Percentiles rank a stretch among this genome's conserved stretches.
Conservation (phyloP, 345 rosid species). For the Excoecaria agallocha region DNA sequence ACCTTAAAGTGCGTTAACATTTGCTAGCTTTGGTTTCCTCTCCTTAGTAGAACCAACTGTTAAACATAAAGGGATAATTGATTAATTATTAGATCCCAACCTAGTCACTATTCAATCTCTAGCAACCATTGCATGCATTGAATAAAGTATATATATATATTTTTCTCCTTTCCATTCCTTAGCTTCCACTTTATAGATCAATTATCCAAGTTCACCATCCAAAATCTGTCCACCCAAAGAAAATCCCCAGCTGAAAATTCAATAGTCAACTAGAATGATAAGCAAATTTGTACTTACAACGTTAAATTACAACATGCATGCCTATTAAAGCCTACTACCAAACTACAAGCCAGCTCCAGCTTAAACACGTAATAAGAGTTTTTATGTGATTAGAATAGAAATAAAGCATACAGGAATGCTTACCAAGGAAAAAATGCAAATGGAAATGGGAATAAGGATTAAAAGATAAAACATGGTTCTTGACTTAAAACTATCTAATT, state of each 20-base stretch:
- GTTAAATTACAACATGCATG: constrained; percentile 3
- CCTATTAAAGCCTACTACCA: background rate
- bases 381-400: background rate
- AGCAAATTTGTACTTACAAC: constrained; percentile 7
- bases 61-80: constrained; percentile 24
- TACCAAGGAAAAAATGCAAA: background rate
- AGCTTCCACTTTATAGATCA: background rate
- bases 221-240: background rate
- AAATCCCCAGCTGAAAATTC: background rate
- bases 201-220: background rate
- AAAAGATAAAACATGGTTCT: background rate
- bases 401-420: background rate
- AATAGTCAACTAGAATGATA: background rate
- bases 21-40: constrained; percentile 86
- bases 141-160: background rate
- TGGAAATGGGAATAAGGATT: background rate
- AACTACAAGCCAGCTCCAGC: background rate
- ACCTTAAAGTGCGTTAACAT: constrained; percentile 42
- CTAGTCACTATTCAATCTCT: constrained; percentile 9
- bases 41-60: constrained; percentile 66
- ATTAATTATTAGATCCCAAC: constrained; percentile 17
- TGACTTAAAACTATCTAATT: background rate
- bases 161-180: background rate
- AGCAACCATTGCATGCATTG: background rate
- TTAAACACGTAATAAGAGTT: background rate